Base-by-base conservation (phyloP, 75 land plant genomes). In the Selaginella moellendorffii region DNA sequence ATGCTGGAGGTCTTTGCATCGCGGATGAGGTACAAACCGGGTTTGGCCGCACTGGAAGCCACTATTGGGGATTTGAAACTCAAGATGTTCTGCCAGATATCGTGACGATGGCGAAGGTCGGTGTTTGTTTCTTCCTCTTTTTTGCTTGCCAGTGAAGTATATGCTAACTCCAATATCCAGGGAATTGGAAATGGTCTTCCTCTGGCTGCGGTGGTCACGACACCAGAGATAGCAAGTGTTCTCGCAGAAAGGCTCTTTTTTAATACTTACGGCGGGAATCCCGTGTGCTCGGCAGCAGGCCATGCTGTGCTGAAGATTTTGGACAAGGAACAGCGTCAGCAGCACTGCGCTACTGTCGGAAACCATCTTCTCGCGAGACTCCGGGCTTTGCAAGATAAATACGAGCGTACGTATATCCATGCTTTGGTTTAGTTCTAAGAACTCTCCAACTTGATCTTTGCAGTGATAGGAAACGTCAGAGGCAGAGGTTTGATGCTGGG, bases 141-240 rank as follows among this genome's bases (percentile, higher is more conserved):
- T 26, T 63, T 18, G 5, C 46, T 36, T 14, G 5, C 46, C 46
- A 5, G 5, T 36, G 5, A 36, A 36, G 46, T 36, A 36, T 36
- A 36, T 36, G 46, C 46, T 36, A n/a, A n/a, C n/a, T n/a, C n/a
- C n/a, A n/a, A n/a, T n/a, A n/a, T n/a, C n/a, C n/a, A 93, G 98
- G 98, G 96, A 2, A 81, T 93, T 70, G 98, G 98, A 30, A 93
- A 93, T 79, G 98, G 98, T 24, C 81, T 89, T 54, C 98, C 98
- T 25, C 68, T 88, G 29, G 98, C 87, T 26, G 98, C 98, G 25
- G 98, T 93, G 24, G 85, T 93, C 10, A 93, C 98, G 10, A 93
- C 98, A 61, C 96, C 96, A 26, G 81, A 93, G 69, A 93, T 93
- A 53, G 98, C 98, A 42, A 67, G 78, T 63, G 87, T 83, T 31